phyloP scores from a whole-genome alignment of 352 stramenopile species.

The Phytopythium cucurbitacearum region DNA sequence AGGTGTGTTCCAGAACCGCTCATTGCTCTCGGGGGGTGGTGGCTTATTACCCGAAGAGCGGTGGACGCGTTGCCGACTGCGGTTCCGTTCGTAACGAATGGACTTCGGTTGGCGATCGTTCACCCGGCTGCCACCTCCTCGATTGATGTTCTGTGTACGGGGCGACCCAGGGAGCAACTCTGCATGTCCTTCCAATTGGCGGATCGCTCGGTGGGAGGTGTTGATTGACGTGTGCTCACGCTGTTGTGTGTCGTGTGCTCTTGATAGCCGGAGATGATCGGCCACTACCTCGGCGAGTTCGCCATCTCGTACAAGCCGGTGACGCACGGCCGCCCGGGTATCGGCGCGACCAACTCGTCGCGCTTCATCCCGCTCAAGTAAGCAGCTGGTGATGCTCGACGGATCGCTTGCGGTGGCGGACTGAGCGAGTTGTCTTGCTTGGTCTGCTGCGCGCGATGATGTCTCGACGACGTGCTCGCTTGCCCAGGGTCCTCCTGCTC shows the following conservation, averaged over 20 bases:
- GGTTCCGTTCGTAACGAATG: neutral
- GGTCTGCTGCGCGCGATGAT: slow-evolving; percentile 9
- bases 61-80: slow-evolving; percentile 3
- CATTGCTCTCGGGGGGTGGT: slow-evolving; percentile 76
- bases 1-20: slow-evolving; percentile 90
- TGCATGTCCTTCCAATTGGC: slow-evolving; percentile 9
- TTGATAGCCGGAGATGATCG: slow-evolving; percentile 97
- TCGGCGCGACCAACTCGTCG: slow-evolving; percentile 96
- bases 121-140: slow-evolving; percentile 63
- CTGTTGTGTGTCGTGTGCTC: slow-evolving; percentile 4
- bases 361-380: slow-evolving; percentile 99
- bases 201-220: slow-evolving; percentile 5
- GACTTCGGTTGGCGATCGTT: neutral
- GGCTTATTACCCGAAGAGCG: slow-evolving; percentile 78
- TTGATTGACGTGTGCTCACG: slow-evolving; percentile 16
- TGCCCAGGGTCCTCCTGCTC: slow-evolving; percentile 21
- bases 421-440: neutral
- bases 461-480: slow-evolving; percentile 17
- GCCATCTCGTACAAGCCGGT: slow-evolving; percentile 99
- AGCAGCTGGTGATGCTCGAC: slow-evolving; percentile 11
- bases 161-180: slow-evolving; percentile 77
- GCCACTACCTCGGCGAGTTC: slow-evolving; percentile 99
- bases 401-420: neutral
- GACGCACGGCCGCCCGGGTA: slow-evolving; percentile 97
- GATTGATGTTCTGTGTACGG: slow-evolving; percentile 87